A percentile compares a stretch with the other conserved stretches of the same genome.
phyloP scores from a whole-genome alignment of 2,329 filamentous ascomycete genomes.

The Allantophomopsis lycopodina region DNA sequence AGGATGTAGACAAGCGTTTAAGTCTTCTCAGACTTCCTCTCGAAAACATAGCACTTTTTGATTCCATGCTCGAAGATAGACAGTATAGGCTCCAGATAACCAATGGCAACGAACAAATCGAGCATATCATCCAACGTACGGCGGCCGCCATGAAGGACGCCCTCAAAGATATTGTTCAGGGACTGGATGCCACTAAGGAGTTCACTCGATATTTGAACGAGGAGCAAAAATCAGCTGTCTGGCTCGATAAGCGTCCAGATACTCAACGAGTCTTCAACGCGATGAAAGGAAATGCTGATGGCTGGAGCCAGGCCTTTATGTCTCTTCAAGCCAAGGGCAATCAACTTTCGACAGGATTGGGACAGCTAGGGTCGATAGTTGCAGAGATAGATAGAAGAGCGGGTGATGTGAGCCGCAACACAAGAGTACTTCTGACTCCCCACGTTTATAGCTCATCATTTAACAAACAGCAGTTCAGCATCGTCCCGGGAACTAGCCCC shows the following conservation, averaged over 20 bases:
- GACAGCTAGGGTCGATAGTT: constrained; percentile 63
- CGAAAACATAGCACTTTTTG: constrained; percentile 69
- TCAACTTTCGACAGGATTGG: constrained; percentile 54
- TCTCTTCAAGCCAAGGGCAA: constrained; percentile 63
- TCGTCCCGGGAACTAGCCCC: background rate
- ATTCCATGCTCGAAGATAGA: constrained; percentile 76
- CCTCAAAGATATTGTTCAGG: constrained; percentile 66
- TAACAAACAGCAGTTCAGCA: constrained; percentile 10
- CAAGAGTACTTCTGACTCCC: constrained; percentile 40
- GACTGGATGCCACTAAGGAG: constrained; percentile 60
- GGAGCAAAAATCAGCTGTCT: constrained; percentile 47
- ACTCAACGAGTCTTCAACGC: constrained; percentile 65
- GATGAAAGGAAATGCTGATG: constrained; percentile 87
- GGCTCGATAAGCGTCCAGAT: constrained; percentile 44
- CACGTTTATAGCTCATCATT: background rate
- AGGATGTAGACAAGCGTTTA: constrained; percentile 70
- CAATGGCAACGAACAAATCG: constrained; percentile 80
- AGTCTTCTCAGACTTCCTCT: constrained; percentile 72
- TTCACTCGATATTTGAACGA: constrained; percentile 63
- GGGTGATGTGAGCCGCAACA: constrained; percentile 68
- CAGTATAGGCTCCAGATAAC: constrained; percentile 72
- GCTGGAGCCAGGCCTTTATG: constrained; percentile 72
- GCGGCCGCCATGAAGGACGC: constrained; percentile 62
- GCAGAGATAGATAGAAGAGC: constrained; percentile 78
- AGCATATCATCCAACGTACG: constrained; percentile 76